A percentile compares a stretch with the other conserved stretches of the same genome.
Evolutionary conservation across 2,329 filamentous ascomycete species (phyloP).

Genomic region (Trichophyton equinum): DNA sequence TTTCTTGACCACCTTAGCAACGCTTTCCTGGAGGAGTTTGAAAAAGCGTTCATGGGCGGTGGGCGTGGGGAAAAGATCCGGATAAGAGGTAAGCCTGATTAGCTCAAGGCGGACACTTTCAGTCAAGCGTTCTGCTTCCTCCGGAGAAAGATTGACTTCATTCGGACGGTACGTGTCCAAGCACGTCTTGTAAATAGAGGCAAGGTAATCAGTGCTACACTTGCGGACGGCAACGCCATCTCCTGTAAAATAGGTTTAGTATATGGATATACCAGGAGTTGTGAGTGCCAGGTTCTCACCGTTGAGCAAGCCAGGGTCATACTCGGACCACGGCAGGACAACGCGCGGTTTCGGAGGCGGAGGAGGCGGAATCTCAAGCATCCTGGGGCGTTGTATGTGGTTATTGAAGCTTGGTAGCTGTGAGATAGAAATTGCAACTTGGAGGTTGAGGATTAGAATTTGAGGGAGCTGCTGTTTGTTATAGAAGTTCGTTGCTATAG

Average conservation of each 20-base stretch:
- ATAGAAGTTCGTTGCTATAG: too few species aligned
- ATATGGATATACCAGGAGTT: not conserved
- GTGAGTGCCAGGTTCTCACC: not conserved
- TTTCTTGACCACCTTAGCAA: not conserved
- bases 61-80: slow-evolving; percentile 7
- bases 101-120: slow-evolving; percentile 2
- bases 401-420: not conserved
- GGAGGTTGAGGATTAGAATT: not conserved
- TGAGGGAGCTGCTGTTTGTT: too few species aligned
- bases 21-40: not conserved
- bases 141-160: not conserved
- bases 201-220: slow-evolving; percentile 9
- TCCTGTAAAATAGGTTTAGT: too few species aligned
- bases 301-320: slow-evolving; percentile 6
- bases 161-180: not conserved
- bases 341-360: not conserved
- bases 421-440: not conserved
- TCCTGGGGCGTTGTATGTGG: not conserved
- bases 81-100: slow-evolving; percentile 1
- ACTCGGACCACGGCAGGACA: slow-evolving; percentile 6
- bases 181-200: slow-evolving; percentile 5
- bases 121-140: not conserved
- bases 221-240: slow-evolving; percentile 5
- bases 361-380: not conserved
- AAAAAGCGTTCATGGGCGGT: slow-evolving; percentile 3